These are phyloP conservation scores for Leccinum aurantiacum DNA, from an alignment of 768 basidiomycete species.

Conservation along the genomic window DNA sequence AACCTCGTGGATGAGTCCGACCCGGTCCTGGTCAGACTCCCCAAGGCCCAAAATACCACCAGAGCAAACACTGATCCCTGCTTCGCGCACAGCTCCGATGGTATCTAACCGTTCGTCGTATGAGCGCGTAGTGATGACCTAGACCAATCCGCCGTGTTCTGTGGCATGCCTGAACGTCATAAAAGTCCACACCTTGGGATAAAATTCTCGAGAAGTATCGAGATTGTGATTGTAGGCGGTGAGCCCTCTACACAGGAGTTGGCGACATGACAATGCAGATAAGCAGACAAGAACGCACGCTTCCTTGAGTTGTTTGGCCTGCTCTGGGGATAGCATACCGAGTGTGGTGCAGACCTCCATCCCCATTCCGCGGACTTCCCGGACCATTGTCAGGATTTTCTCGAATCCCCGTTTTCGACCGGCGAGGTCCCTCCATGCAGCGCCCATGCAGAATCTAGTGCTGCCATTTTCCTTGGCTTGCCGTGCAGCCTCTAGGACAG, in stretches of 20 bases:
- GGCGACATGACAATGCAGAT: neutral
- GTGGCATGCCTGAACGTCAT: neutral
- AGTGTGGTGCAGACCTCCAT: constrained; percentile 99
- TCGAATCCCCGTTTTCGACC: constrained; percentile 94
- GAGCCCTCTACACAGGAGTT: constrained; percentile 57
- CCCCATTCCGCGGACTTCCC: constrained; percentile 86
- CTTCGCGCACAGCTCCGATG: constrained; percentile 86
- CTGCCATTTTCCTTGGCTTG: constrained; percentile 96
- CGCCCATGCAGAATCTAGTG: constrained; percentile 98
- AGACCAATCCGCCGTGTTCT: constrained; percentile 9
- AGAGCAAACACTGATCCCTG: constrained; percentile 96
- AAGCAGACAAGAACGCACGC: constrained; percentile 53
- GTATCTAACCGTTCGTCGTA: constrained; percentile 94
- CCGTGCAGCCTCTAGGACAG: constrained; percentile 89
- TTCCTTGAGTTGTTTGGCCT: constrained; percentile 88
- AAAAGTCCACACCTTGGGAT: constrained; percentile 67
- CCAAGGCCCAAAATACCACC: constrained; percentile 96
- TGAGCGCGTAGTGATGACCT: constrained; percentile 94
- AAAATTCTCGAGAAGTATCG: constrained; percentile 96
- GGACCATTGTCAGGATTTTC: constrained; percentile 89
- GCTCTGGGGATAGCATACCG: constrained; percentile 94
- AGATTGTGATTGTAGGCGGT: constrained; percentile 99
- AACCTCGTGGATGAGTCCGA: constrained; percentile 93
- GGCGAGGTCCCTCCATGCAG: constrained; percentile 94
- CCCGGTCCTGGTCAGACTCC: constrained; percentile 84